These are phyloP conservation scores for Elaeis guineensis DNA, from an alignment of 176 grass and related monocot genomes.

Conservation along the genomic window DNA sequence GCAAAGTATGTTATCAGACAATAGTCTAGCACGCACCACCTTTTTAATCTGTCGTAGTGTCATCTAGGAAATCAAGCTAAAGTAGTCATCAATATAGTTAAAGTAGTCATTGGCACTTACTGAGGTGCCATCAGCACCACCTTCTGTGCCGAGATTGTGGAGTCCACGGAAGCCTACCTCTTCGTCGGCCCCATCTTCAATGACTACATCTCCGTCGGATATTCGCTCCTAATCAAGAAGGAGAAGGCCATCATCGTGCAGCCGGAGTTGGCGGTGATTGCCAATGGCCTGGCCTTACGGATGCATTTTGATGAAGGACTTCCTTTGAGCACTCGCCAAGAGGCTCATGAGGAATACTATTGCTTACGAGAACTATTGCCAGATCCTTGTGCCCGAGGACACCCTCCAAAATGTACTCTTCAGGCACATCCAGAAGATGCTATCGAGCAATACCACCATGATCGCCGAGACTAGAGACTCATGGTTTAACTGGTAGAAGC, in stretches of 20 bases:
- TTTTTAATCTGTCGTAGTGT: no score
- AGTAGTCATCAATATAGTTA: no score
- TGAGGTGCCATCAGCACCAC: slow-evolving; percentile 82
- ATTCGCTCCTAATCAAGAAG: slow-evolving; percentile 84
- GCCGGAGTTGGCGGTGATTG: slow-evolving; percentile 52
- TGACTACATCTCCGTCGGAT: slow-evolving; percentile 86
- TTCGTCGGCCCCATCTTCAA: slow-evolving; percentile 84
- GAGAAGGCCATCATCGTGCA: slow-evolving; percentile 78
- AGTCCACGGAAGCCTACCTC: slow-evolving; percentile 74
- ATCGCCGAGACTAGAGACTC: slow-evolving; percentile 81
- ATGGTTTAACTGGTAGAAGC: slow-evolving; percentile 87
- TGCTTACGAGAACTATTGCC: slow-evolving; percentile 62
- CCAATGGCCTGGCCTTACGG: slow-evolving; percentile 67
- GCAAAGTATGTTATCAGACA: no score
- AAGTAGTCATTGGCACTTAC: slow-evolving; percentile 80
- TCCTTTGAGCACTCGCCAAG: slow-evolving; percentile 42
- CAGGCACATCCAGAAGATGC: slow-evolving; percentile 71
- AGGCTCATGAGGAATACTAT: slow-evolving; percentile 60
- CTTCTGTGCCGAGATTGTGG: slow-evolving; percentile 76
- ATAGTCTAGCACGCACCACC: no score
- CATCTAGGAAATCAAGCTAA: no score
- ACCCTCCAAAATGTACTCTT: slow-evolving; percentile 49
- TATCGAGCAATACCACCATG: slow-evolving; percentile 42
- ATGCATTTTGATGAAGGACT: slow-evolving; percentile 74
- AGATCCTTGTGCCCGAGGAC: slow-evolving; percentile 74